Evolutionary conservation across 306 rosid species (phyloP).

Genomic region (Rosa rugosa): DNA sequence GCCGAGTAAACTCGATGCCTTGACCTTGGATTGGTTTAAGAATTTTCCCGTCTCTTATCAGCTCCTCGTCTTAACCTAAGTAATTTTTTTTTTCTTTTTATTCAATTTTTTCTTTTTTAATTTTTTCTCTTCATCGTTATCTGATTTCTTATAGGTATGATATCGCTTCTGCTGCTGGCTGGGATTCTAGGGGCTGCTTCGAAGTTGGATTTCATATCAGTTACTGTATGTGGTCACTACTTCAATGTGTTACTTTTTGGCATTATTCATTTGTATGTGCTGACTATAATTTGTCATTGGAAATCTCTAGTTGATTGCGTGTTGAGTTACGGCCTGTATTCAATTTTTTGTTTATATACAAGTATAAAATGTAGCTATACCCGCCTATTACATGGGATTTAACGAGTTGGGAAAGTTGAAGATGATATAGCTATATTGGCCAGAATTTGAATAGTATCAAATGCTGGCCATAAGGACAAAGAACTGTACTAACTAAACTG

Average conservation of each 20-base stretch:
- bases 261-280: no score
- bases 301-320: background rate
- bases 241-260: no score
- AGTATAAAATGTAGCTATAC: background rate
- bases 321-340: background rate
- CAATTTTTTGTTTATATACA: background rate
- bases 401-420: background rate
- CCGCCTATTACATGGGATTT: background rate
- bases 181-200: no score
- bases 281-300: background rate
- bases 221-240: no score
- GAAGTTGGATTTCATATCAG: no score
- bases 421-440: background rate
- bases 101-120: no score
- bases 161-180: constrained; percentile 59
- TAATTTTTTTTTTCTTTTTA: no score
- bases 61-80: no score
- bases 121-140: no score
- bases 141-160: constrained; percentile 67
- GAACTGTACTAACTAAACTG: background rate
- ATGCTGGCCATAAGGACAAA: background rate
- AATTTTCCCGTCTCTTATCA: no score
- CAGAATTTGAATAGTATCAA: background rate
- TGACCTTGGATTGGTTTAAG: no score
- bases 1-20: no score